A percentile compares a stretch with the other conserved stretches of the same genome.
Evolutionary conservation across 2,329 filamentous ascomycete species (phyloP).

Genomic region (Canariomyces notabilis): DNA sequence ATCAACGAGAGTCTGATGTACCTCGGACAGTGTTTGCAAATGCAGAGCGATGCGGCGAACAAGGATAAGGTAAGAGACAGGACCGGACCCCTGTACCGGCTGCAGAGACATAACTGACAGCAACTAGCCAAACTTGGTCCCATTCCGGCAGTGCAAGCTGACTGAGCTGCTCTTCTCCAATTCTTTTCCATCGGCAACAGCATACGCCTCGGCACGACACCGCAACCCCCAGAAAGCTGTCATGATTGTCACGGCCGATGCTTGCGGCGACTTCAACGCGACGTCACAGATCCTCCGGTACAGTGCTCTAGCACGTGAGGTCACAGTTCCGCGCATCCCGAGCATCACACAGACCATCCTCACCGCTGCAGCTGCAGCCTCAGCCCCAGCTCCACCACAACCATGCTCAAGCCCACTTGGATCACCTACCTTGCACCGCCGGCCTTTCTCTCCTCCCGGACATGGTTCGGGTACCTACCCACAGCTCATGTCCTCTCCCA

Average conservation of each 20-base stretch:
- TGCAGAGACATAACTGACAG: background rate
- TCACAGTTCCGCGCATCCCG: slow-evolving; percentile 84
- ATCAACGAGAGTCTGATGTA: slow-evolving; percentile 99
- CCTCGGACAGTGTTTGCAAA: slow-evolving; percentile 90
- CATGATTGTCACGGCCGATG: slow-evolving; percentile 96
- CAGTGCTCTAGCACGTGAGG: slow-evolving; percentile 84
- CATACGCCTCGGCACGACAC: slow-evolving; percentile 40
- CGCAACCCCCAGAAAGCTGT: slow-evolving; percentile 78
- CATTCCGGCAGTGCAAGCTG: slow-evolving; percentile 78
- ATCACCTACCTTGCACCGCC: slow-evolving; percentile 33
- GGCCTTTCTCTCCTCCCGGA: slow-evolving; percentile 39
- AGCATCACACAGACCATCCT: slow-evolving; percentile 71
- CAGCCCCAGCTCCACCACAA: slow-evolving; percentile 20
- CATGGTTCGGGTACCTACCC: slow-evolving; percentile 23
- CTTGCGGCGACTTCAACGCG: slow-evolving; percentile 89
- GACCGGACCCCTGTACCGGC: background rate
- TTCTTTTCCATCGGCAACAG: slow-evolving; percentile 64
- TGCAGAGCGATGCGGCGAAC: slow-evolving; percentile 76
- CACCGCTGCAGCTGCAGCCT: slow-evolving; percentile 29
- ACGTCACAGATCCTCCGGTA: slow-evolving; percentile 95
- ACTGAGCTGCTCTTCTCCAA: slow-evolving; percentile 85
- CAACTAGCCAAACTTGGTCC: slow-evolving; percentile 63
- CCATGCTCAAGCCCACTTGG: slow-evolving; percentile 27
- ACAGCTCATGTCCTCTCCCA: slow-evolving; percentile 18
- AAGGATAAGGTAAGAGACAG: slow-evolving; percentile 69